Evolutionary conservation across 2,329 filamentous ascomycete species (phyloP).

Genomic region (Ophiostoma sp.): DNA sequence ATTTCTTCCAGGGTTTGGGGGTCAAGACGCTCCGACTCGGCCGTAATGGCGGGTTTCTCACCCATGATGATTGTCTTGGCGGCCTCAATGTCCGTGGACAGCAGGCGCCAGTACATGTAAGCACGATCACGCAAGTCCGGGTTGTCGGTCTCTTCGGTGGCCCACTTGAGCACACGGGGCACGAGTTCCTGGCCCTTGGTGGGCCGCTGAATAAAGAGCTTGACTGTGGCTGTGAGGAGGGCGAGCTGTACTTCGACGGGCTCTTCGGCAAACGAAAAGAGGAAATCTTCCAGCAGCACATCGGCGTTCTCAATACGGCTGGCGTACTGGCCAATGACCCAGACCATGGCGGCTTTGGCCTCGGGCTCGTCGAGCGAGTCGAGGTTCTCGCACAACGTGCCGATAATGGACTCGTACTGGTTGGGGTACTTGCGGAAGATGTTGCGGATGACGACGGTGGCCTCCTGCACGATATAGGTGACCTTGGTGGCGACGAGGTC

Average conservation of each 20-base stretch:
- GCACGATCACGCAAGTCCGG: slow-evolving; percentile 92
- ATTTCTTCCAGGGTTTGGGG: slow-evolving; percentile 91
- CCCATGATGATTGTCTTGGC: slow-evolving; percentile 94
- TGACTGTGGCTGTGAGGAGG: slow-evolving; percentile 92
- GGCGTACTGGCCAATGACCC: slow-evolving; percentile 98
- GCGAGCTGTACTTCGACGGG: slow-evolving; percentile 94
- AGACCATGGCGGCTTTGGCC: slow-evolving; percentile 97
- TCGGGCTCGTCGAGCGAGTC: slow-evolving; percentile 97
- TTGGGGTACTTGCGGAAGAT: slow-evolving; percentile 99
- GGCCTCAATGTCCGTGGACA: slow-evolving; percentile 85
- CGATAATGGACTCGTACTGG: slow-evolving; percentile 97
- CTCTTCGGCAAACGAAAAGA: slow-evolving; percentile 92
- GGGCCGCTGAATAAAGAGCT: slow-evolving; percentile 94
- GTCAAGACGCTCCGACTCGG: slow-evolving; percentile 92
- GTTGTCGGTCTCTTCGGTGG: slow-evolving; percentile 98
- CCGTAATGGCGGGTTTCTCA: slow-evolving; percentile 92
- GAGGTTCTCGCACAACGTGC: slow-evolving; percentile 90
- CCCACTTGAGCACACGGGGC: slow-evolving; percentile 95
- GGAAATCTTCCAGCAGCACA: slow-evolving; percentile 87
- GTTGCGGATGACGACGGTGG: slow-evolving; percentile 96
- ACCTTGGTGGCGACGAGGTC: slow-evolving; percentile 97
- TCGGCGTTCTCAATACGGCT: slow-evolving; percentile 97
- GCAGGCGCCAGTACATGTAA: slow-evolving; percentile 98
- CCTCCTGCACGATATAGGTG: slow-evolving; percentile 98
- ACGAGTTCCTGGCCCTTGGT: slow-evolving; percentile 93